phyloP scores from a whole-genome alignment of 2,329 filamentous ascomycete genomes.

The Daldinia eschscholtzii region DNA sequence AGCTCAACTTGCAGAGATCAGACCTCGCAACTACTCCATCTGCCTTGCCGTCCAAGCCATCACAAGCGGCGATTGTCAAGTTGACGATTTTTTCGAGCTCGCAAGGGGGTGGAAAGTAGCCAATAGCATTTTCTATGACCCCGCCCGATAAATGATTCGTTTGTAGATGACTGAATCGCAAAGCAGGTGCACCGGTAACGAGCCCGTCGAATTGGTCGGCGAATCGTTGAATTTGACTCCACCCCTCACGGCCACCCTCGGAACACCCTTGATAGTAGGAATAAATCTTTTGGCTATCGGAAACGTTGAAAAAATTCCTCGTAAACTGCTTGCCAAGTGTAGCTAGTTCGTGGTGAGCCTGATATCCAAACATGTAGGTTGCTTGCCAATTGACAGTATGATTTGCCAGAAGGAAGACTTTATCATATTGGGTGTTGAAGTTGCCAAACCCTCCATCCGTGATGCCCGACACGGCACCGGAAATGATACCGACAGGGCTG shows the following conservation, averaged over 20 bases:
- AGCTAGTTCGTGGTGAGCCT: constrained; percentile 54
- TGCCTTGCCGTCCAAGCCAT: constrained; percentile 65
- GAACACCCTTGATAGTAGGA: constrained; percentile 68
- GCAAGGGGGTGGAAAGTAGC: constrained; percentile 59
- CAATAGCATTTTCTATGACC: constrained; percentile 55
- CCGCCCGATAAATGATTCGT: constrained; percentile 58
- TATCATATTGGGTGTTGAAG: constrained; percentile 57
- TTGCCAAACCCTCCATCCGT: constrained; percentile 65
- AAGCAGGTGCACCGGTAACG: constrained; percentile 61
- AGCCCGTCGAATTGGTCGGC: constrained; percentile 62
- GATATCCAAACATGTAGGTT: constrained; percentile 56
- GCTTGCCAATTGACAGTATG: constrained; percentile 56
- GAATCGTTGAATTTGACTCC: constrained; percentile 65
- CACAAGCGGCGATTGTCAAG: constrained; percentile 66
- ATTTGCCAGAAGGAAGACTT: constrained; percentile 55
- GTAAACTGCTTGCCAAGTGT: constrained; percentile 60
- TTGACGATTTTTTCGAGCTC: constrained; percentile 64
- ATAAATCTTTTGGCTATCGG: constrained; percentile 52
- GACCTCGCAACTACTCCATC: constrained; percentile 64
- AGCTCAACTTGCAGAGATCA: constrained; percentile 54
- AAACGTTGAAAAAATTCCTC: constrained; percentile 56
- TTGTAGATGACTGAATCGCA: constrained; percentile 61
- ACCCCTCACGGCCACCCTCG: constrained; percentile 64
- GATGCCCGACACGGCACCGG: constrained; percentile 61
- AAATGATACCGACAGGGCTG: constrained; percentile 51